These are phyloP conservation scores for Coemansia sp. DNA, from an alignment of 192 early-diverging fungal species.

Conservation along the genomic window DNA sequence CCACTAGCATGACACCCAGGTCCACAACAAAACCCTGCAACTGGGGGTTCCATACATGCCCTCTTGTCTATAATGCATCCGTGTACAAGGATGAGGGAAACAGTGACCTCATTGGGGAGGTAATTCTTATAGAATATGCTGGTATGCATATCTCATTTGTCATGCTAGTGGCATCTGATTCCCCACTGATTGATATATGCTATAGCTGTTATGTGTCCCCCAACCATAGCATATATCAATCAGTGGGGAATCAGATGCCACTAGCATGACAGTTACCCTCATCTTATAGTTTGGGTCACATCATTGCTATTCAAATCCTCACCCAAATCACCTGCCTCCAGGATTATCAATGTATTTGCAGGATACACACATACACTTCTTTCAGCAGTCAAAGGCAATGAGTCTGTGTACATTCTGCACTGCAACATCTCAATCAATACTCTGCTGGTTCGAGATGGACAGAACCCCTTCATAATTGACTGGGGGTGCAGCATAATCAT, in stretches of 20 bases:
- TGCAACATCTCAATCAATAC: conserved; percentile 4
- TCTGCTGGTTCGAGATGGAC: background rate
- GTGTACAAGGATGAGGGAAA: background rate
- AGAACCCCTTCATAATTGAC: background rate
- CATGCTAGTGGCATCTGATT: too few species aligned
- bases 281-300: too few species aligned
- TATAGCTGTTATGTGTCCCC: too few species aligned
- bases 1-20: too few species aligned
- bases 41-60: conserved; percentile 2
- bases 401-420: background rate
- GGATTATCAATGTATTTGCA: conserved; percentile 1
- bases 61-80: too few species aligned
- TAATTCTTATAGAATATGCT: conserved; percentile 3
- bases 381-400: background rate
- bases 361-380: conserved; percentile 5
- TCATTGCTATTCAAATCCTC: background rate
- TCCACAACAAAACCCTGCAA: background rate
- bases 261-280: too few species aligned
- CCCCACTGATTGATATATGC: too few species aligned
- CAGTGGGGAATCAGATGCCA: too few species aligned
- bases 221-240: too few species aligned
- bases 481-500: conserved; percentile 2
- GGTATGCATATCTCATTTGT: background rate
- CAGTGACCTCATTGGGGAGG: background rate
- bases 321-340: too few species aligned